Evolutionary conservation across 139 green algal species (phyloP).

Genomic region (Chlorella sorokiniana): DNA sequence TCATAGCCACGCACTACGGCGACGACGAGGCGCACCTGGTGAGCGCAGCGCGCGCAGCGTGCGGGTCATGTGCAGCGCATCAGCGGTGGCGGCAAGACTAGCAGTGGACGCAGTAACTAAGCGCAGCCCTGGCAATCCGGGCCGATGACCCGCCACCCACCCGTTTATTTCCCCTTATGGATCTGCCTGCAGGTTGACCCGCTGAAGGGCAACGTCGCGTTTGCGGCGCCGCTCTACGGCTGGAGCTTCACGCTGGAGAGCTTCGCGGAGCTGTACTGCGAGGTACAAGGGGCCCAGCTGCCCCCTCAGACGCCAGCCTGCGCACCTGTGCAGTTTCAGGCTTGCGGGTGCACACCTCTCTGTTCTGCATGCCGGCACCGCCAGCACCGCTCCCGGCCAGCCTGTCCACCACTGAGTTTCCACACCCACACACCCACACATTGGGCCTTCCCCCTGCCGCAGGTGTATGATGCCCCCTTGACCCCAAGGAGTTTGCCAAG

Average conservation of each 20-base stretch:
- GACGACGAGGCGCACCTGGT: constrained; percentile 4
- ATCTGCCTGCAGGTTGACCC: constrained; percentile 67
- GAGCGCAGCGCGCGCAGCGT: neutral
- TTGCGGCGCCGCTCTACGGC: constrained; percentile 72
- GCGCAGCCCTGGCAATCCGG: no score
- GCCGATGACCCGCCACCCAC: no score
- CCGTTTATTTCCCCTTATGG: neutral
- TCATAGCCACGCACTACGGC: constrained; percentile 44
- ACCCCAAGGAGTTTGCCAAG: constrained; percentile 49
- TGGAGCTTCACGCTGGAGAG: constrained; percentile 94
- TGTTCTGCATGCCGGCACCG: neutral
- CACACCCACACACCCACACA: neutral
- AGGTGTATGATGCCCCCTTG: constrained; percentile 31
- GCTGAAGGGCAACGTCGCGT: constrained; percentile 89
- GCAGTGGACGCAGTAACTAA: no score
- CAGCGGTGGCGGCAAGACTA: no score
- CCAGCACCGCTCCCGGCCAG: neutral
- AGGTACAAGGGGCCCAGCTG: constrained; percentile 40
- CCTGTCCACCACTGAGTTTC: no score
- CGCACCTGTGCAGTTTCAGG: neutral
- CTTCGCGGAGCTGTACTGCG: constrained; percentile 86
- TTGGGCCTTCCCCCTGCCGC: neutral
- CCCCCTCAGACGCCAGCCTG: neutral
- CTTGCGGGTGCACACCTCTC: no score
- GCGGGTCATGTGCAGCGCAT: neutral